Evolutionary conservation across 306 rosid species (phyloP).

Genomic region (Rosa multiflora): DNA sequence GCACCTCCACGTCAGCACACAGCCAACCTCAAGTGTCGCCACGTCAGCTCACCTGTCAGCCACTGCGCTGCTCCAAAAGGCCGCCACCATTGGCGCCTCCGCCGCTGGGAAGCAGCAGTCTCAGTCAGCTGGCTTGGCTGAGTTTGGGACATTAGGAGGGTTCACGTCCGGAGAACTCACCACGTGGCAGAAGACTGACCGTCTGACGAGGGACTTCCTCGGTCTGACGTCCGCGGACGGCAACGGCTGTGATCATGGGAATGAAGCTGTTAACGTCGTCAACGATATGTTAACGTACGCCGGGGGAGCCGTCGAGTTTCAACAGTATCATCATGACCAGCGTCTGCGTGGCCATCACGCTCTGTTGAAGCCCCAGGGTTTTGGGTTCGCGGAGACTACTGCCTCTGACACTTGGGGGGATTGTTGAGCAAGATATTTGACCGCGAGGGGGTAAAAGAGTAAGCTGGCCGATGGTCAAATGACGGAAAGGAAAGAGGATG

Average conservation of each 20-base stretch:
- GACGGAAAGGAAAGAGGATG: not conserved
- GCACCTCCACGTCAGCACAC: constrained; percentile 41
- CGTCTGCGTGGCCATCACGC: constrained; percentile 34
- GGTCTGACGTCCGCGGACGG: constrained; percentile 54
- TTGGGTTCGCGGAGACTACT: constrained; percentile 56
- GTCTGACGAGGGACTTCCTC: constrained; percentile 80
- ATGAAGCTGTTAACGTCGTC: constrained; percentile 30
- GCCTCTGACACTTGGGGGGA: constrained; percentile 62
- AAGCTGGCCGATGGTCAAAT: not conserved
- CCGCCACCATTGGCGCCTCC: constrained; percentile 60
- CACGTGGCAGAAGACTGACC: constrained; percentile 53
- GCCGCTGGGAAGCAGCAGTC: constrained; percentile 30
- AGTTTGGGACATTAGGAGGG: constrained; percentile 46
- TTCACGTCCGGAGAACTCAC: constrained; percentile 27
- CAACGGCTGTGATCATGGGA: constrained; percentile 11
- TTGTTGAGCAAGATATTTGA: constrained; percentile 26
- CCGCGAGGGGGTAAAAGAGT: constrained; percentile 10
- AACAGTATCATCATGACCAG: constrained; percentile 14
- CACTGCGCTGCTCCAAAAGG: constrained; percentile 90
- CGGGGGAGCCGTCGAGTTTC: constrained; percentile 40
- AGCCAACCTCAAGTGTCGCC: constrained; percentile 32
- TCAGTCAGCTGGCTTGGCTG: constrained; percentile 37
- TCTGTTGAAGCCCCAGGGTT: constrained; percentile 48
- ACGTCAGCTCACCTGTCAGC: constrained; percentile 77
- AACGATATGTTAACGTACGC: constrained; percentile 68